A percentile compares a stretch with the other conserved stretches of the same genome.
Conservation (phyloP, 2,329 filamentous ascomycete species). For the Calcarisporium arbuscula region DNA sequence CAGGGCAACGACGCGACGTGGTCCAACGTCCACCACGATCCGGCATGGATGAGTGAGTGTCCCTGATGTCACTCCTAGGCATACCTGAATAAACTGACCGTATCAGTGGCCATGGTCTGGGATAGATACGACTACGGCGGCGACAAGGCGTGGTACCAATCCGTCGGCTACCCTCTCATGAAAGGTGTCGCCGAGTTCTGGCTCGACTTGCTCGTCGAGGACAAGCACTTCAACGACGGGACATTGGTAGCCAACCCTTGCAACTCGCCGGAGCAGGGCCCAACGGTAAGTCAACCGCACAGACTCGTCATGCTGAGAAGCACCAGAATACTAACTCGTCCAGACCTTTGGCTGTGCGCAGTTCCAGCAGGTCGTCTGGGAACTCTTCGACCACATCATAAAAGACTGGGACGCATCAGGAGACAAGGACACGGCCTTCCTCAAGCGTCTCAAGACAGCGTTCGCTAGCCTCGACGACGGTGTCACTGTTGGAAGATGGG, state of each 20-base stretch:
- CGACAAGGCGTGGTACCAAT: slow-evolving; percentile 37
- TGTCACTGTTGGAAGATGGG: slow-evolving; percentile 9
- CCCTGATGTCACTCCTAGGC: not conserved
- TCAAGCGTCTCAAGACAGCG: slow-evolving; percentile 21
- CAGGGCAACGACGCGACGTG: slow-evolving; percentile 6
- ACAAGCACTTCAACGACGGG: slow-evolving; percentile 42
- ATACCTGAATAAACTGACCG: slow-evolving; percentile 24
- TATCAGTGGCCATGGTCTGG: slow-evolving; percentile 29
- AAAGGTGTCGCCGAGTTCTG: slow-evolving; percentile 50
- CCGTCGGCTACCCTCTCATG: slow-evolving; percentile 45
- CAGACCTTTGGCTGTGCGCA: slow-evolving; percentile 50
- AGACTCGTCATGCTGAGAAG: too few relatives aligned
- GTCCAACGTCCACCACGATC: slow-evolving; percentile 5
- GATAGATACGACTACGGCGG: slow-evolving; percentile 50
- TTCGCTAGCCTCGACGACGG: slow-evolving; percentile 4
- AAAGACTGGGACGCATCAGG: slow-evolving; percentile 14
- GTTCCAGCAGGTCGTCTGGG: slow-evolving; percentile 44
- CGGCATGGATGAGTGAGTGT: slow-evolving; percentile 5
- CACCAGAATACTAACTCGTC: too few relatives aligned
- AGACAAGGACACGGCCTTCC: slow-evolving; percentile 22
- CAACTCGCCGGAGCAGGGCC: slow-evolving; percentile 50
- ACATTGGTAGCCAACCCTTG: slow-evolving; percentile 51
- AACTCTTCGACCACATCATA: slow-evolving; percentile 33
- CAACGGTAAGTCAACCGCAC: too few relatives aligned
- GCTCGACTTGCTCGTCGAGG: slow-evolving; percentile 45